Percentiles rank a stretch among this genome's conserved stretches.
Evolutionary conservation across 2,329 filamentous ascomycete genomes (phyloP).

Genomic region (Magnaporthiopsis rhizophila): DNA sequence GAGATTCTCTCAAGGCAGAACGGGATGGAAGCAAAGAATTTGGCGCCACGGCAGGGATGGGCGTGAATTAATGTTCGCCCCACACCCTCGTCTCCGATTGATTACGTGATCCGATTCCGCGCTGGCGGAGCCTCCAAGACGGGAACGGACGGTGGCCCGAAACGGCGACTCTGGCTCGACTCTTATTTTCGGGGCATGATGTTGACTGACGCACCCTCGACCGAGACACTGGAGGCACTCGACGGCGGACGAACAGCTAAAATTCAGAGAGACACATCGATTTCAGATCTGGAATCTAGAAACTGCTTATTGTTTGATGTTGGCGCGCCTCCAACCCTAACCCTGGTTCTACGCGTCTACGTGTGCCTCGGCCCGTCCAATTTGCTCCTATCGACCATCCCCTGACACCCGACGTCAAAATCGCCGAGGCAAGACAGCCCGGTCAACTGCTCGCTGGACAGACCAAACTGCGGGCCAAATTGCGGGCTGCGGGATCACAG

Average conservation of each 20-base stretch:
- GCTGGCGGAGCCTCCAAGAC: neutral
- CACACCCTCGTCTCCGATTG: neutral
- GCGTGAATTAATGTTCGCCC: neutral
- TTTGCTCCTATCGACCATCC: neutral
- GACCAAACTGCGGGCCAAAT: neutral
- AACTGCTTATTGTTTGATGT: neutral
- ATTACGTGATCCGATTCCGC: neutral
- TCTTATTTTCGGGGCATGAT: neutral
- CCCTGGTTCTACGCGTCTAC: neutral
- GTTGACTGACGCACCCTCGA: too few relatives aligned
- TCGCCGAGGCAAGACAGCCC: neutral
- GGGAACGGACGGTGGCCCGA: neutral
- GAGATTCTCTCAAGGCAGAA: conserved; percentile 1
- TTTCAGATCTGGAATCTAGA: neutral
- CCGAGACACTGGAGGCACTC: too few relatives aligned
- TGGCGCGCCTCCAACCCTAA: neutral
- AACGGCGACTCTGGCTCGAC: neutral
- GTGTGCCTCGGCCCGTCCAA: neutral
- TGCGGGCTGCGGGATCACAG: too few relatives aligned
- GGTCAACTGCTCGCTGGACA: neutral
- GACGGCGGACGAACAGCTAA: too few relatives aligned
- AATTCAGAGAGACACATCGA: neutral
- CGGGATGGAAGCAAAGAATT: conserved; percentile 3
- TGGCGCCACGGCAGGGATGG: neutral
- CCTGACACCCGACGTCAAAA: too few relatives aligned